Base-by-base conservation (phyloP, 331 rosid genomes). In the Pyracantha coccinea region DNA sequence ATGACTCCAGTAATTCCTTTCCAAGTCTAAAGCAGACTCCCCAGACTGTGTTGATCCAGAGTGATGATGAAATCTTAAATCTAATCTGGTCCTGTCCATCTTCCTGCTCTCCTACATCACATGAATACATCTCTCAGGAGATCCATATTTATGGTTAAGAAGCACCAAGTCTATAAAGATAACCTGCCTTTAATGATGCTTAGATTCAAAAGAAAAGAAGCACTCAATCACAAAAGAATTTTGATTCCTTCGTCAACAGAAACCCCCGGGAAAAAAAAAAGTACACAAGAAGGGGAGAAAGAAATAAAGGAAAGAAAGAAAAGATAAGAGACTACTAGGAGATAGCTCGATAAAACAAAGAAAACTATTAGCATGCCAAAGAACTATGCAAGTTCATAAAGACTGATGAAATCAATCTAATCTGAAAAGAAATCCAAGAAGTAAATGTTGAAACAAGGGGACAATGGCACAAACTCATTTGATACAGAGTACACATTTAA, bases 11-110 rank as follows among this genome's bases (percentile, higher is more conserved):
- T 79, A 86, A 79, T 85, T 88, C 78, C 91, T 91, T 84, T 92
- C 99, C 73, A 92, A 75, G 83, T 95, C 96, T 77, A 92, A 63
- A 62, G 93, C 87, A 29, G 96, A 95, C 85, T 92, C 98, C 77
- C 83, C 97, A 7, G 99, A 90, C 65, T 88, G 97, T 44, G 97
- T 76, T 82, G 97, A 90, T 60, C 93, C 98, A 32, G 91, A 88
- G 74, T 85, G 89, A 82, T 88, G 89, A 81, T 88, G 89, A 80
- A 81, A 81, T 79, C 88, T 89, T 69, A 89, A 76, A 83, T 84
- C 87, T 77, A 88, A 79, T 41, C 72, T 87, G 81, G 81, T 77
- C 82, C 82, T 84, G 79, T 85, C 88, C 99, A 95, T 95, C 86
- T 77, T 82, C 83, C 84, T 85, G 83, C 89, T 83, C 88, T 80